phyloP scores from a whole-genome alignment of 2,329 filamentous ascomycete genomes.

The Leptographium flavum region DNA sequence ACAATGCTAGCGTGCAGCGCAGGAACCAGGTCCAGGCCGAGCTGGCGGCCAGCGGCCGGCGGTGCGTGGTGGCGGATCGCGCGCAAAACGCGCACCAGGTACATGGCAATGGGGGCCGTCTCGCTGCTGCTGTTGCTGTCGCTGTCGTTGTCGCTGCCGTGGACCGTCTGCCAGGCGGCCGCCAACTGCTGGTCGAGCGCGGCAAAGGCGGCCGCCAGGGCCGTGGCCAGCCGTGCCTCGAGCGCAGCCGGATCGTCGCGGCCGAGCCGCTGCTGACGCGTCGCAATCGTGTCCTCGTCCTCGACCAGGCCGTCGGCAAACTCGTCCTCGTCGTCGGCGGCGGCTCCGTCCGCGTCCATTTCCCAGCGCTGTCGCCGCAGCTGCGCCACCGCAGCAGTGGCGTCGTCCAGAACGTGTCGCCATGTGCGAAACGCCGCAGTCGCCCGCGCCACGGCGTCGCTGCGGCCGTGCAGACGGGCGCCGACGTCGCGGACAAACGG shows the following conservation, averaged over 20 bases:
- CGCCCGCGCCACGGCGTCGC: constrained; percentile 47
- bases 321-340: constrained; percentile 56
- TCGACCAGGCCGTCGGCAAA: constrained; percentile 44
- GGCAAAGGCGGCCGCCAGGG: constrained; percentile 19
- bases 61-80: too few species aligned
- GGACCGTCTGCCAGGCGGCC: constrained; percentile 26
- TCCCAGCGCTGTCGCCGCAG: constrained; percentile 61
- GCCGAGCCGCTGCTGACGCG: constrained; percentile 52
- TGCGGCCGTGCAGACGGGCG: constrained; percentile 57
- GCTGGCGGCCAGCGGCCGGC: constrained; percentile 16
- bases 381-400: constrained; percentile 46
- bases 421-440: constrained; percentile 55
- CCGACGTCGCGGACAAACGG: constrained; percentile 56
- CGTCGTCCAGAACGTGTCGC: constrained; percentile 57
- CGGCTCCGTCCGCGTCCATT: constrained; percentile 54
- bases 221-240: constrained; percentile 18
- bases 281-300: constrained; percentile 56
- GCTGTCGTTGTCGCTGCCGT: constrained; percentile 20
- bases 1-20: constrained; percentile 51
- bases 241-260: constrained; percentile 36
- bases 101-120: constrained; percentile 41
- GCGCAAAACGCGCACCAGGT: constrained; percentile 59
- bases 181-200: constrained; percentile 41
- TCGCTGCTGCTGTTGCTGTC: constrained; percentile 7
- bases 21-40: constrained; percentile 43